Base-by-base conservation (phyloP, 345 rosid species). In the Eutrema yunnanense region DNA sequence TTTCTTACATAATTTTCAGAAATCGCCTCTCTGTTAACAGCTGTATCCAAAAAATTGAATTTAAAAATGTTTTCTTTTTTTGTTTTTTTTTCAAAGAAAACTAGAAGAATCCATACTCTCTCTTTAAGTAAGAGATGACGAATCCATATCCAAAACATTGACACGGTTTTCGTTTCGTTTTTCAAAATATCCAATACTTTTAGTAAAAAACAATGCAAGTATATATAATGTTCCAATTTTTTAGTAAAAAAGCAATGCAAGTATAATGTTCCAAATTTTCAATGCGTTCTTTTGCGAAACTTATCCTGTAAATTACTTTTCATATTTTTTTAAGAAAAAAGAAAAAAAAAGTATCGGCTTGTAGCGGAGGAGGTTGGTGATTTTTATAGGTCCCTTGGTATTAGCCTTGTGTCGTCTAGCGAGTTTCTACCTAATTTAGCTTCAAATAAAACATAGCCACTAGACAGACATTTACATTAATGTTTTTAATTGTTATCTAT, bases 21-120 rank as follows among this genome's bases (percentile, higher is more conserved):
- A 69, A 62, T 69, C 32, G 75, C 75, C 66, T 69, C 47, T 48
- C 79, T 76, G 75, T 69, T 76, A 54, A 76, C 79, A 76, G 79
- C 75, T 76, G 75, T 69, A 55, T 76, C 60, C 75, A 37, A 51
- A 32, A 22, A 33, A 6, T 7, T 19, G 3, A 16, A 48, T 29
- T 54, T 64, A 50, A 67, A 34, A 41, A 27, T 55, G 3, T 54
- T 36, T 16, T n/a, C n/a, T n/a, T n/a, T n/a, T n/a, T n/a, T n/a
- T n/a, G n/a, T n/a, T n/a, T 32, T 10, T 33, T 55, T 11, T 34
- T 33, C 19, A 43, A 11, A 46, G 0, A 32, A 19, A 30, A 29
- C 5, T 32, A 51, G 26, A 43, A 59, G 11, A 74, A 59, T 67
- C 41, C 68, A 74, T 42, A 10, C 58, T 33, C 34, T 62, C 64